Evolutionary conservation across 805 yeast genomes (phyloP), one percentile per base, ranked within the genome.

Genomic region (Clavispora asparagi): DNA sequence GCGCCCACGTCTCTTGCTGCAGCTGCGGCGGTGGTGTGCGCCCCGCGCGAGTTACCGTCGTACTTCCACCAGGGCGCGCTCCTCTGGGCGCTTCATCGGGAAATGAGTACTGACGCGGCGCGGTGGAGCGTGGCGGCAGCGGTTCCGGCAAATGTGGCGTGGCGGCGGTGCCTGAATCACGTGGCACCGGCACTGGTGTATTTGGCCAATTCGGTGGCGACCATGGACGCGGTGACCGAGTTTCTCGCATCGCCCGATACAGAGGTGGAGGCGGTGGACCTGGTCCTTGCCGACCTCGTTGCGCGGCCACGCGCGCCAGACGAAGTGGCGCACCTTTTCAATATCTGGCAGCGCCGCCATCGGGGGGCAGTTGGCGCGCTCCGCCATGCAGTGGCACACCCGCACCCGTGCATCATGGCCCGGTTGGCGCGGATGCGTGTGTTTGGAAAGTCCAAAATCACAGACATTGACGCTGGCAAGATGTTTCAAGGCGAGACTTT

Each of bases 301-400:
- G 33, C 42, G 14, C 16, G 27, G 10, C 33, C 33, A 16, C 25
- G 27, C 25, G 26, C 29, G 3, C 50, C 48, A 29, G 65, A 62
- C n/a, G 70, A 64, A 40, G 31, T 68, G 26, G 56, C 58, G 12
- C 38, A 61, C 6, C 60, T 48, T 35, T 59, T 70, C 43, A 52
- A 50, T 25, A 59, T 69, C 13, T 63, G 70, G 72, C 67, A 62
- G 23, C 71, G 69, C 0, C 47, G 48, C 31, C 56, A 54, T 48
- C 48, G 44, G 25, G 50, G 52, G 38, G 43, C 65, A 1, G 49
- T 71, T 3, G 64, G 60, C 9, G 60, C 57, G 7, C 43, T 70
- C 49, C 67, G 67, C 48, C 61, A 57, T 33, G 57, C 56, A 6
- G 44, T 63, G 1, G 49, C 66, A 9, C 68, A 66, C 46, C 75